Evolutionary conservation across 2,329 filamentous ascomycete species (phyloP).

Genomic region (Colletotrichum gloeosporioides): DNA sequence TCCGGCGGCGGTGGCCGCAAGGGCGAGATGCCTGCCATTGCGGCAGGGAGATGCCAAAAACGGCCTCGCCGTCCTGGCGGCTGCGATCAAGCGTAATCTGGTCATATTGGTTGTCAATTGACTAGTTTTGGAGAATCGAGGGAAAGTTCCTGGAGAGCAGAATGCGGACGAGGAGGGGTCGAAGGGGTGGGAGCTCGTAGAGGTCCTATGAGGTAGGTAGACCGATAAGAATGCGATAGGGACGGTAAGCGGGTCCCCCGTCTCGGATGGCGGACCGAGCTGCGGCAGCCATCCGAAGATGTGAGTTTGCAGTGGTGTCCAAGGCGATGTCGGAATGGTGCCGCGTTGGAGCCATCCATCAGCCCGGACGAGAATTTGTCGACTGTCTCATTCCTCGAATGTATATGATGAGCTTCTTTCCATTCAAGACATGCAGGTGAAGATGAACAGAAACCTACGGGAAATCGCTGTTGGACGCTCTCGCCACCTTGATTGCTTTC

Average conservation of each 20-base stretch:
- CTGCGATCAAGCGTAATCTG: slow-evolving; percentile 8
- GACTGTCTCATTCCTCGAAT: background rate
- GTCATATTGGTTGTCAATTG: slow-evolving; percentile 1
- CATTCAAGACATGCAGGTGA: background rate
- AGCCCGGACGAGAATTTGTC: background rate
- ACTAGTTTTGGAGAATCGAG: background rate
- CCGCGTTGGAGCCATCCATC: background rate
- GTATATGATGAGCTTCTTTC: background rate
- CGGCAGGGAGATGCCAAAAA: slow-evolving; percentile 1
- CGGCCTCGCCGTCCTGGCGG: slow-evolving; percentile 9
- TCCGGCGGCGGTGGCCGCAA: background rate
- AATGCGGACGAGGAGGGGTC: background rate
- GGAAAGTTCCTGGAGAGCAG: background rate
- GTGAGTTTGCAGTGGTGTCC: background rate
- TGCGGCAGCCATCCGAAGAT: background rate
- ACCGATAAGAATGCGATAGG: slow-evolving; percentile 1
- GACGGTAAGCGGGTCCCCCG: background rate
- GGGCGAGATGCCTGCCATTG: background rate
- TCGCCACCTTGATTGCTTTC: background rate
- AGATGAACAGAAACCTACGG: background rate
- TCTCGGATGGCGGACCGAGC: background rate
- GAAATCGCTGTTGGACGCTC: background rate
- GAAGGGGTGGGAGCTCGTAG: background rate
- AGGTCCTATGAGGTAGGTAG: background rate
- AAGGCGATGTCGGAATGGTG: background rate